Evolutionary conservation across 2,329 filamentous ascomycete species (phyloP), one percentile per base, ranked within the genome.

Genomic region (Arthrocladium fulminans): DNA sequence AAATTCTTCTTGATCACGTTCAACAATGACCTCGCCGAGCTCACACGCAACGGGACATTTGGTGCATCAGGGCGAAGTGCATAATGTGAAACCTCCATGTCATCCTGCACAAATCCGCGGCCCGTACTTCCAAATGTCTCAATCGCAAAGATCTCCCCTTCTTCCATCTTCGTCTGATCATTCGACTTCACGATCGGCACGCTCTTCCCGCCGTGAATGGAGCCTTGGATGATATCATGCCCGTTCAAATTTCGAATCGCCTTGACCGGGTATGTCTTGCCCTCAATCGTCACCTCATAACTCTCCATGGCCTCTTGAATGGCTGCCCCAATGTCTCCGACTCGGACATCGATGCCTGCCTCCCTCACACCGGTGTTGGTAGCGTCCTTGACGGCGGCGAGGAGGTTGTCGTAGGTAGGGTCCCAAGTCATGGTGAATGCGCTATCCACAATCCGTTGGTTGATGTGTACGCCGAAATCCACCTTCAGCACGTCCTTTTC

Each of bases 1-100:
- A 96, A 97, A 69, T 95, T 95, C 76, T 94, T 94, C 70, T 87
- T 92, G 67, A 97, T 96, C 25, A 88, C 83, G 60, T 78, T 92
- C 57, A 95, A 74, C 49, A 97, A 73, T 49, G 81, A 84, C 73
- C 89, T 92, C 51, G 89, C 89, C 39, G 87, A 94, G 37, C 83
- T 80, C 43, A 94, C 72, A 44, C 86, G 79, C 51, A 95, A 72
- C 50, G 86, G 79, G 6, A 86, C 81, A 62, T 88, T 86, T 43
- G 83, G 79, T 3, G 82, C 83, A 64, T 94, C 84, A 27, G 72
- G 67, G 53, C 77, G 74, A 65, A 84, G 81, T 39, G 87, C 88
- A 60, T 96, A 97, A 67, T 95, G 88, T 37, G 88, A 95, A 15
- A 81, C 80, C 73, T 94, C 89, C 66, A 81, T 84, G 68, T 95